Percentiles rank a stretch among this genome's conserved stretches.
Evolutionary conservation across 2,329 filamentous ascomycete genomes (phyloP).

Genomic region (Cytospora paraplurivora): DNA sequence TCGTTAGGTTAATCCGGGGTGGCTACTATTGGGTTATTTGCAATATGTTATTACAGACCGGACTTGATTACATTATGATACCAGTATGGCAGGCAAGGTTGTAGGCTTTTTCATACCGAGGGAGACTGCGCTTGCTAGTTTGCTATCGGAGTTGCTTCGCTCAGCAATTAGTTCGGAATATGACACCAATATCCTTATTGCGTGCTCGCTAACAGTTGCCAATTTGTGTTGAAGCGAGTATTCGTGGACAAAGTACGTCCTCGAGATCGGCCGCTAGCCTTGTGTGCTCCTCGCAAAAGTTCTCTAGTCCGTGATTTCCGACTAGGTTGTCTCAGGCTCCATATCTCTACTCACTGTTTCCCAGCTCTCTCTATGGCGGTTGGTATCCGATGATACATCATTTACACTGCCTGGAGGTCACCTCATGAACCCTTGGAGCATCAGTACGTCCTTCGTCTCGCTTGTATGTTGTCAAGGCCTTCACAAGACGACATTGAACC

Average conservation of each 20-base stretch:
- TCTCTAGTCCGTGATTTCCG: too few relatives aligned
- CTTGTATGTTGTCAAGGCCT: too few relatives aligned
- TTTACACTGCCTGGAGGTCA: too few relatives aligned
- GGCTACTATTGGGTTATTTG: constrained; percentile 26
- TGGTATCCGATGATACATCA: too few relatives aligned
- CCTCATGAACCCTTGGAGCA: too few relatives aligned
- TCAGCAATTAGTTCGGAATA: constrained; percentile 20
- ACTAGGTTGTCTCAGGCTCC: too few relatives aligned
- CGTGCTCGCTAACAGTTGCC: background rate
- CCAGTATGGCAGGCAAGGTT: constrained; percentile 8
- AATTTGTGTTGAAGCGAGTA: background rate
- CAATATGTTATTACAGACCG: constrained; percentile 28
- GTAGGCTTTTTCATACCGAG: background rate
- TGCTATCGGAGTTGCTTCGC: constrained; percentile 1
- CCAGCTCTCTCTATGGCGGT: too few relatives aligned
- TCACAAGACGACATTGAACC: too few relatives aligned
- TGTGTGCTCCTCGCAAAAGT: background rate
- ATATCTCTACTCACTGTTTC: too few relatives aligned
- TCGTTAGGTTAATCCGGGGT: constrained; percentile 9
- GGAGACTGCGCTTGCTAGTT: constrained; percentile 22
- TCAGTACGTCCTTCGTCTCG: too few relatives aligned
- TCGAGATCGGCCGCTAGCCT: background rate
- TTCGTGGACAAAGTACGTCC: background rate
- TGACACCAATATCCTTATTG: background rate
- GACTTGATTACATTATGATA: constrained; percentile 23